Evolutionary conservation across 1,139 yeast species (phyloP), one percentile per base, ranked within the genome.

Genomic region (Yamadazyma songkhlaensis): DNA sequence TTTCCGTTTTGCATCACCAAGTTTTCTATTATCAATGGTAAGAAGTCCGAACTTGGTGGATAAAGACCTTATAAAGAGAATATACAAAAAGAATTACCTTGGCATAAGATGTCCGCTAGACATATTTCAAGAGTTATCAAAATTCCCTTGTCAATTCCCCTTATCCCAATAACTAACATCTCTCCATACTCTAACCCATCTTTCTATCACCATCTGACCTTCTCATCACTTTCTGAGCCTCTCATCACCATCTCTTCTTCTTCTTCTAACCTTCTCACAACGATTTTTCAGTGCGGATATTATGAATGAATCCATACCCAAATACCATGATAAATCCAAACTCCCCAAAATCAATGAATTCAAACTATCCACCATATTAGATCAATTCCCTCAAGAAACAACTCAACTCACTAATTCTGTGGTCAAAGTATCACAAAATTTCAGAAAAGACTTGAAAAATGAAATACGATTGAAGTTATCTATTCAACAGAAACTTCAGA

Each of bases 311-410:
- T 25, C 28, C 3, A 28, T 28, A 28, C 30, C 30, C 15, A 28
- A 28, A 28, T 28, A 15, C 17, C 9, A 9, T 12, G 9, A 7
- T 6, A 14, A 8, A 9, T 15, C 9, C 17, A 14, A 14, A 12
- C 44, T 71, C 13, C 74, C 76, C 9, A 33, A 66, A 2, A 50
- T 69, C 4, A 71, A 67, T 9, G 51, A 59, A 29, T 74, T 75
- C 50, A 59, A 60, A 34, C 51, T 75, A 14, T 64, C 60, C 38
- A 53, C 54, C 36, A 67, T 75, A 15, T 48, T 73, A 14, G 42
- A 50, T 17, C 53, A 59, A 2, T 48, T 72, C 3, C 45, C 47
- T 11, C 48, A 47, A 7, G 72, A 71, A 38, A 49, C 70, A 5
- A 55, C 57, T 9, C 64, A 61, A 28, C 64, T 71, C 20, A 51